Conservation (phyloP, 2,329 filamentous ascomycete species). For the Colletotrichum sp. region DNA sequence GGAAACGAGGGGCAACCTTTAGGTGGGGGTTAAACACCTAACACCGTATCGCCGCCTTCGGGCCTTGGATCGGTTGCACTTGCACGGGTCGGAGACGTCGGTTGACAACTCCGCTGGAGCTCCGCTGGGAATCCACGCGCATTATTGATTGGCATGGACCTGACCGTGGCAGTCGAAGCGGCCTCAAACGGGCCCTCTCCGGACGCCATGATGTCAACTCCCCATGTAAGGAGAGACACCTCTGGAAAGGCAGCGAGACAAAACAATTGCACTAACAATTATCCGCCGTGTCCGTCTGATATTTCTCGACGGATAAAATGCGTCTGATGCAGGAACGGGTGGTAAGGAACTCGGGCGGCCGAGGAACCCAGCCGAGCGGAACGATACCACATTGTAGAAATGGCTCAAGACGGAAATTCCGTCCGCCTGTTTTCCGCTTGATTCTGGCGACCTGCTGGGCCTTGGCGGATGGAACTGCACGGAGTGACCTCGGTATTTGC, state of each 20-base stretch:
- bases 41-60: conserved; percentile 16
- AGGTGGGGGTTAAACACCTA: conserved; percentile 11
- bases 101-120: conserved; percentile 16
- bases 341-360: background rate
- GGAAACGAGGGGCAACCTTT: conserved; percentile 6
- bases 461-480: conserved; percentile 2
- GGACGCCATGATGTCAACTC: conserved; percentile 13
- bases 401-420: conserved; percentile 12
- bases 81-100: conserved; percentile 12
- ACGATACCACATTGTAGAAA: background rate
- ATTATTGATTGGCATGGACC: conserved; percentile 14
- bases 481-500: conserved; percentile 1
- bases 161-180: background rate
- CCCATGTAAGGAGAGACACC: background rate
- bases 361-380: conserved; percentile 1
- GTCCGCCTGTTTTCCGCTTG: conserved; percentile 11
- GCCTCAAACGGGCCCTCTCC: background rate
- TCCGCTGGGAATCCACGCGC: conserved; percentile 18
- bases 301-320: conserved; percentile 1
- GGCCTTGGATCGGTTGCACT: conserved; percentile 16
- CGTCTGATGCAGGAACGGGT: conserved; percentile 12
- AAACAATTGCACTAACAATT: conserved; percentile 3
- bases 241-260: background rate
- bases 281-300: conserved; percentile 6
- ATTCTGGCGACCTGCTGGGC: background rate